phyloP scores from a whole-genome alignment of 352 stramenopile species.

The Phytophthora chlamydospora region DNA sequence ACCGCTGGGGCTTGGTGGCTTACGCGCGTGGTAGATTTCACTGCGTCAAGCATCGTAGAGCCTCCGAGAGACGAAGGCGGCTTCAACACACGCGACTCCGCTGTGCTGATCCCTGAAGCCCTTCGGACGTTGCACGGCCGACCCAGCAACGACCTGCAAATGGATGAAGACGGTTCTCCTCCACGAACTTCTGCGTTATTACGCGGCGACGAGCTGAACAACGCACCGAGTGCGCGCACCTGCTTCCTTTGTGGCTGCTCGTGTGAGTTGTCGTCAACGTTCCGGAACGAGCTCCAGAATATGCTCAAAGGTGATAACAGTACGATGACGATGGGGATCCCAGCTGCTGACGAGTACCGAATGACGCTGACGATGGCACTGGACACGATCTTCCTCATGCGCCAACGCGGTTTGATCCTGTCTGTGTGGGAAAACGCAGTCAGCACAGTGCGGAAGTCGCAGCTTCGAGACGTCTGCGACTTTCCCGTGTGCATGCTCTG shows the following conservation, averaged over 20 bases:
- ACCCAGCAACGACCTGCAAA: conserved; percentile 7
- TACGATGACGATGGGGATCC: conserved; percentile 18
- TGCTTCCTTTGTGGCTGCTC: conserved; percentile 69
- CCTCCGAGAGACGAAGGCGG: conserved; percentile 15
- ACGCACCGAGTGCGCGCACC: conserved; percentile 18
- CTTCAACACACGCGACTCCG: conserved; percentile 39
- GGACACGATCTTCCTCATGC: conserved; percentile 69
- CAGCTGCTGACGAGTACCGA: conserved; percentile 53
- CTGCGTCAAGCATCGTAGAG: conserved; percentile 34
- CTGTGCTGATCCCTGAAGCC: conserved; percentile 49
- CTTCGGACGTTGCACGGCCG: conserved; percentile 53
- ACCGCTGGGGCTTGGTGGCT: conserved; percentile 68
- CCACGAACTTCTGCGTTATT: conserved; percentile 4
- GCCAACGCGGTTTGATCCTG: conserved; percentile 64
- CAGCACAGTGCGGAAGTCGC: conserved; percentile 42
- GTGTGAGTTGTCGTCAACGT: conserved; percentile 52
- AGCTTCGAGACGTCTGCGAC: conserved; percentile 43
- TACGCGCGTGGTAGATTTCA: conserved; percentile 63
- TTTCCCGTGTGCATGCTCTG: conserved; percentile 78
- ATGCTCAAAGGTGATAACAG: conserved; percentile 37
- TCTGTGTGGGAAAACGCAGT: conserved; percentile 65
- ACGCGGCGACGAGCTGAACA: conserved; percentile 18
- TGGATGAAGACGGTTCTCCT: conserved; percentile 7
- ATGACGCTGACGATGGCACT: conserved; percentile 86
- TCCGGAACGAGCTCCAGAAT: conserved; percentile 46